Evolutionary conservation across 2,329 filamentous ascomycete species (phyloP), one percentile per base, ranked within the genome.

Genomic region (Hirsutella rhossiliensis): DNA sequence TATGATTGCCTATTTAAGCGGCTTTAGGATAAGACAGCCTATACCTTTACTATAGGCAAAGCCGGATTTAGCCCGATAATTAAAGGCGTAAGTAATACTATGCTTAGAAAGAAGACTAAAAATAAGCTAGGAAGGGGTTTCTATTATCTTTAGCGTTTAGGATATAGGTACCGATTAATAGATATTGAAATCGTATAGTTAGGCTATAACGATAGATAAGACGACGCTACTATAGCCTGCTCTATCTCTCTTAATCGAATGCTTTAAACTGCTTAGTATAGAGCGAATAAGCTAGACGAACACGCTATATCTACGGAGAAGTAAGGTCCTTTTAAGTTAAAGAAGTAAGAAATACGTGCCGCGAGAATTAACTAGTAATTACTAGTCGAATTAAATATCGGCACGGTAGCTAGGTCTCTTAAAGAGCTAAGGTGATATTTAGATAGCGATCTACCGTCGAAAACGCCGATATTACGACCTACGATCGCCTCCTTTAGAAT

Each of bases 1-100:
- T 36, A 54, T 58, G 18, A 78, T 54, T 2, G 78, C 78, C 46
- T 73, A 65, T 28, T 68, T 64, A 0, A 81, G 62, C 1, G 66
- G 69, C 59, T 82, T 82, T 13, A 82, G 55, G 9, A 80, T 54
- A 3, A 82, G 50, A 40, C 71, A 63, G 6, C 64, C 73, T 19
- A 71, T 67, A 4, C 76, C 78, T 50, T 82, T 78, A 8, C 76
- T 79, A 11, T 78, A 68, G 0, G 70, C 76, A 50, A 79, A 84
- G 0, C 80, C 80, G 34, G 23, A 50, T n/a, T 55, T 38, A 40
- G 54, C 55, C 44, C 54, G 40, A 45, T 57, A 46, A 51, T 61
- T 47, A 30, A 54, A 51, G 36, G 72, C 72, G 41, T 66, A 68
- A 13, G 68, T 76, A 28, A 67, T 63, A 1, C 73, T 73, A 0